phyloP scores from a whole-genome alignment of 2,329 filamentous ascomycete genomes.

The Colletotrichum lentis region DNA sequence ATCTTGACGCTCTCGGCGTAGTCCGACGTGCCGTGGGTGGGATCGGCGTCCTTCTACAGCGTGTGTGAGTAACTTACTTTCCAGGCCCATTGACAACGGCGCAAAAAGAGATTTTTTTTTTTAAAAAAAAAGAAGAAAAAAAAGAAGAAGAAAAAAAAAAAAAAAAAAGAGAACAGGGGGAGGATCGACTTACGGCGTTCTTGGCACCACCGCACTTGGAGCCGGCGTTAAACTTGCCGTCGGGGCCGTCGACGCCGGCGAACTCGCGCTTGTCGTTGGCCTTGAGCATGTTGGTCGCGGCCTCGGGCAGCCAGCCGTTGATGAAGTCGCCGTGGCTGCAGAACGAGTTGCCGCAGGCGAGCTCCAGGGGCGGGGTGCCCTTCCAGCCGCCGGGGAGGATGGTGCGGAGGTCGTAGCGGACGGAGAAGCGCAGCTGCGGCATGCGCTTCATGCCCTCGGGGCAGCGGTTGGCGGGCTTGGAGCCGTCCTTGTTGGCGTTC shows the following conservation, averaged over 20 bases:
- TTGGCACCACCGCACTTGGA: slow-evolving; percentile 42
- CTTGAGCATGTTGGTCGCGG: slow-evolving; percentile 52
- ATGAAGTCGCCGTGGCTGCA: slow-evolving; percentile 59
- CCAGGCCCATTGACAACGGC: too few species aligned
- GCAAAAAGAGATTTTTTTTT: too few species aligned
- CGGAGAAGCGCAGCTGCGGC: slow-evolving; percentile 57
- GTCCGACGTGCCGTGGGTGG: slow-evolving; percentile 51
- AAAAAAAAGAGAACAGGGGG: too few species aligned
- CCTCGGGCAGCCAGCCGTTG: slow-evolving; percentile 55
- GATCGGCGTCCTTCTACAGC: slow-evolving; percentile 50
- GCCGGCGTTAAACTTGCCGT: slow-evolving; percentile 42
- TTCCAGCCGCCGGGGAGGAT: slow-evolving; percentile 55
- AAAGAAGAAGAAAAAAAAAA: too few species aligned
- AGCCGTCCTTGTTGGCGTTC: slow-evolving; percentile 31
- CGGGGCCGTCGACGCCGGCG: slow-evolving; percentile 45
- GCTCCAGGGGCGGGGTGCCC: slow-evolving; percentile 53
- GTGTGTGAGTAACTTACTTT: too few species aligned
- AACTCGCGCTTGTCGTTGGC: slow-evolving; percentile 50
- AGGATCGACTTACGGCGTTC: slow-evolving; percentile 39
- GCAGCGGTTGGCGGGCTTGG: slow-evolving; percentile 47
- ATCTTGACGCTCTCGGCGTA: slow-evolving; percentile 45
- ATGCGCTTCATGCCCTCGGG: slow-evolving; percentile 55
- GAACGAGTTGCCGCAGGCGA: slow-evolving; percentile 52
- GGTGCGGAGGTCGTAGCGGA: slow-evolving; percentile 56
- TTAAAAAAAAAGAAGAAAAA: too few species aligned